These are phyloP conservation scores for Coemansia sp. DNA, from an alignment of 192 early-diverging fungal genomes.

Conservation along the genomic window DNA sequence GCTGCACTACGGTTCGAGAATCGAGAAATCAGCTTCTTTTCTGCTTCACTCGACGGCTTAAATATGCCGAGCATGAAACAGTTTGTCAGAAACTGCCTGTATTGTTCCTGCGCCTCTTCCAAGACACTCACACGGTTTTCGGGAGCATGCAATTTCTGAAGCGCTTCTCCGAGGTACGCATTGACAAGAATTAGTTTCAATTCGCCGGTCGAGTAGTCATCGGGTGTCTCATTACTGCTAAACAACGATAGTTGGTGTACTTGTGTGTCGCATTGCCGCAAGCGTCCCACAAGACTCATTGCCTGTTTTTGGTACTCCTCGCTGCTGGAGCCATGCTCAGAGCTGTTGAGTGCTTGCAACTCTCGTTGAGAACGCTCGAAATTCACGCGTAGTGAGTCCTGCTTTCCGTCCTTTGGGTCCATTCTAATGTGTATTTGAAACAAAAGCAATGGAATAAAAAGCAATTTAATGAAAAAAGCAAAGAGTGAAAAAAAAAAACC, in stretches of 20 bases:
- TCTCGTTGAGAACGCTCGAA: conserved; percentile 45
- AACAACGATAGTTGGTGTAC: conserved; percentile 66
- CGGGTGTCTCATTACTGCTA: conserved; percentile 82
- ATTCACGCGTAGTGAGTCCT: conserved; percentile 27
- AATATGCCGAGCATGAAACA: conserved; percentile 26
- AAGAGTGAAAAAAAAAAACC: background rate
- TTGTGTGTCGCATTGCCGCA: conserved; percentile 26
- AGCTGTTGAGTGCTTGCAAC: conserved; percentile 25
- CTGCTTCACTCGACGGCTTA: conserved; percentile 52
- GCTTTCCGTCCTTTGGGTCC: background rate
- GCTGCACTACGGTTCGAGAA: conserved; percentile 44
- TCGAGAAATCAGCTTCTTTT: conserved; percentile 12
- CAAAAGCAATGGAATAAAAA: background rate
- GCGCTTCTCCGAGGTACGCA: conserved; percentile 42
- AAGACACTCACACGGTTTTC: conserved; percentile 15
- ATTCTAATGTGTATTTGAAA: background rate
- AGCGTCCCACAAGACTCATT: conserved; percentile 14
- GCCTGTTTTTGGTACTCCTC: conserved; percentile 41
- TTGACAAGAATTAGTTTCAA: conserved; percentile 56
- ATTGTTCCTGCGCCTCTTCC: conserved; percentile 16
- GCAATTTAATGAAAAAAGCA: background rate
- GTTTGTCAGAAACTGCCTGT: conserved; percentile 26
- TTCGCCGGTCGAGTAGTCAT: conserved; percentile 84
- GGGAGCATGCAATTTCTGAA: conserved; percentile 26
- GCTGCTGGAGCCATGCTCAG: conserved; percentile 29